These are phyloP conservation scores for Poronia punctata DNA, from an alignment of 495 filamentous ascomycete species.

Conservation along the genomic window DNA sequence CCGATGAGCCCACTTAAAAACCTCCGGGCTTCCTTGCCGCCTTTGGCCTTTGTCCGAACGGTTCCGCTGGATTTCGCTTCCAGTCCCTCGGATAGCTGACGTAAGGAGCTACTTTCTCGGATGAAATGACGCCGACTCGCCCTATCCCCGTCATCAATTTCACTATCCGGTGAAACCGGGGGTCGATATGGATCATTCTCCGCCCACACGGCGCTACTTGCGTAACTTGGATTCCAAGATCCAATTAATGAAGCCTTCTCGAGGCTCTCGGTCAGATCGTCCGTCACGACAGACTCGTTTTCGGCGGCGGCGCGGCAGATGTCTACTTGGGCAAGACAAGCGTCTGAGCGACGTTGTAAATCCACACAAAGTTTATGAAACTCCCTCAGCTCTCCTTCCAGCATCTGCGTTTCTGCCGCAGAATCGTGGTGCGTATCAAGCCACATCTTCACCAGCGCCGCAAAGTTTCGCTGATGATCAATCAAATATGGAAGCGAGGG, in stretches of 20 bases:
- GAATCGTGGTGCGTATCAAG: constrained; percentile 51
- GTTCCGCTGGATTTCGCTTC: constrained; percentile 30
- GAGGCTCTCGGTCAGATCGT: constrained; percentile 67
- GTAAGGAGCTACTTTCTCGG: constrained; percentile 32
- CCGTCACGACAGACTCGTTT: constrained; percentile 57
- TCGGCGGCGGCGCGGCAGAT: constrained; percentile 48
- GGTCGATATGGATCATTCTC: constrained; percentile 31
- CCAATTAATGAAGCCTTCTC: constrained; percentile 55
- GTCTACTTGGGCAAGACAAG: constrained; percentile 53
- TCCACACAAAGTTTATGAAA: constrained; percentile 71
- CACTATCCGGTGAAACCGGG: constrained; percentile 42
- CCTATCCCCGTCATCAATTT: constrained; percentile 39
- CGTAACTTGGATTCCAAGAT: constrained; percentile 26
- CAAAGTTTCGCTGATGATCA: constrained; percentile 82
- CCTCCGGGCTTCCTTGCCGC: constrained; percentile 33
- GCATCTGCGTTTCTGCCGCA: constrained; percentile 34
- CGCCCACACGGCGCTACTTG: constrained; percentile 25
- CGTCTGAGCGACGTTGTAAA: constrained; percentile 66
- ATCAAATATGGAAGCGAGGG: constrained; percentile 92
- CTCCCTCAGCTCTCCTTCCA: constrained; percentile 54
- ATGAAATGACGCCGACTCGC: constrained; percentile 36
- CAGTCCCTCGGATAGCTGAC: constrained; percentile 31
- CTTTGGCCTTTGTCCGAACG: constrained; percentile 30
- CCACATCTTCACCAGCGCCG: constrained; percentile 85
- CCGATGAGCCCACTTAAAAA: constrained; percentile 43